Conservation (phyloP, 176 grass and related monocot species). For the Avena sativa region DNA sequence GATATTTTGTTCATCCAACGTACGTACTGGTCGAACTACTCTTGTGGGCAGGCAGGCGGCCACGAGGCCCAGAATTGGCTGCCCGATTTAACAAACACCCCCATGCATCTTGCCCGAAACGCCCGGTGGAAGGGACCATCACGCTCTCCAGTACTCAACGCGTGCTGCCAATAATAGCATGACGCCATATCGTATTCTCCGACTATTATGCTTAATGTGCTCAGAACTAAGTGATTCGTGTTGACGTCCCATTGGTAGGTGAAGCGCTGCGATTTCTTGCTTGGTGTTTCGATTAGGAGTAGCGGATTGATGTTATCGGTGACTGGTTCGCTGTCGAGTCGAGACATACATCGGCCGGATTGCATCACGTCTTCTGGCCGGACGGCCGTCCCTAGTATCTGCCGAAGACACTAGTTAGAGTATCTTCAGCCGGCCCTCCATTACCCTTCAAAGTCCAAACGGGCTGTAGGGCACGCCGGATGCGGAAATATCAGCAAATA, state of each 20-base stretch:
- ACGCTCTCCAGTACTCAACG: not conserved
- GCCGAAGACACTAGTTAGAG: not conserved
- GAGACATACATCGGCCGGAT: not conserved
- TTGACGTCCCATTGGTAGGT: not conserved
- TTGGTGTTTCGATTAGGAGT: not conserved
- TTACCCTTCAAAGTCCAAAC: too few relatives aligned
- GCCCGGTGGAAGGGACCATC: not conserved
- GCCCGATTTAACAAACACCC: conserved; percentile 14
- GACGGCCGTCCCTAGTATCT: not conserved
- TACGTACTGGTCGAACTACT: conserved; percentile 43
- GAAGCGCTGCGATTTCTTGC: not conserved
- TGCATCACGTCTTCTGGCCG: not conserved
- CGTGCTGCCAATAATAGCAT: conserved; percentile 37
- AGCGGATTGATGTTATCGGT: not conserved
- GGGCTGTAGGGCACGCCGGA: too few relatives aligned
- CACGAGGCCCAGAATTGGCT: conserved; percentile 24
- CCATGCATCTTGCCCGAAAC: conserved; percentile 37
- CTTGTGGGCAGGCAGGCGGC: conserved; percentile 35
- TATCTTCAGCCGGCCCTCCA: too few relatives aligned
- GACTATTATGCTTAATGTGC: not conserved
- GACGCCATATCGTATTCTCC: not conserved
- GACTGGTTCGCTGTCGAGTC: not conserved
- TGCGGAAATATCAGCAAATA: too few relatives aligned
- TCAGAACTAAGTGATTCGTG: not conserved
- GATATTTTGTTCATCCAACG: conserved; percentile 58